Base-by-base conservation (phyloP, 108 stramenopile species). In the Parietichytrium sp. region DNA sequence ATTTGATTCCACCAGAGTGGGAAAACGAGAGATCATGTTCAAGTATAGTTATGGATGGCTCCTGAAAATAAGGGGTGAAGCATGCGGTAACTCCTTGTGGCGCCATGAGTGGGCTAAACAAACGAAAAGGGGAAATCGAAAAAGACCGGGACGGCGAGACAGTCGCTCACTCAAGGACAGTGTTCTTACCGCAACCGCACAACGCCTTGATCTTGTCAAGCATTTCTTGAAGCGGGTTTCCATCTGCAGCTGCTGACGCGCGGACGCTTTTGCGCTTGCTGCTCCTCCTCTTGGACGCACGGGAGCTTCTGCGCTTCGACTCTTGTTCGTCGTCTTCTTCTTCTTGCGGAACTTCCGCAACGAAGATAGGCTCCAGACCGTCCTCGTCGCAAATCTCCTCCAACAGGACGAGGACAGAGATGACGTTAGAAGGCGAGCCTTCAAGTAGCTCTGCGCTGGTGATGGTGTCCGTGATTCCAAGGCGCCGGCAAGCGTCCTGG, bases 401-500 rank as follows among this genome's bases (percentile, higher is more conserved):
- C 38, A 72, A 42, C 0, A 45, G 61, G 42, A 72, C 61, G 38
- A 72, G 36, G 6, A 27, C 2, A 23, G 61, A 72, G 29, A 72
- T 33, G 6, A n/a, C 61, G 38, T 72, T 72, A 6, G 20, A n/a
- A n/a, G 45, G 4, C 38, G 36, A 23, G 6, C 61, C 61, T n/a
- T 23, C 33, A 7, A 45, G 20, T 33, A 72, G 61, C 7, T 72
- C 61, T 12, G 10, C 15, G 8, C 38, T 72, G 12, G 61, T 45
- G 42, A 72, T 31, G 13, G 61, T 45, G 3, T 72, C 61, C 42
- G 61, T 33, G 61, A 72, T 33, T 42, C 23, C 42, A 42, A 72
- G 61, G 3, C 61, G 61, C 8, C 61, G 61, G 42, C 61, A 72
- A 6, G 61, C 61, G 61, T 72, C 61, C 61, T 72, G 61, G 42